Base-by-base conservation (phyloP, 805 yeast species). In the Candida orba region DNA sequence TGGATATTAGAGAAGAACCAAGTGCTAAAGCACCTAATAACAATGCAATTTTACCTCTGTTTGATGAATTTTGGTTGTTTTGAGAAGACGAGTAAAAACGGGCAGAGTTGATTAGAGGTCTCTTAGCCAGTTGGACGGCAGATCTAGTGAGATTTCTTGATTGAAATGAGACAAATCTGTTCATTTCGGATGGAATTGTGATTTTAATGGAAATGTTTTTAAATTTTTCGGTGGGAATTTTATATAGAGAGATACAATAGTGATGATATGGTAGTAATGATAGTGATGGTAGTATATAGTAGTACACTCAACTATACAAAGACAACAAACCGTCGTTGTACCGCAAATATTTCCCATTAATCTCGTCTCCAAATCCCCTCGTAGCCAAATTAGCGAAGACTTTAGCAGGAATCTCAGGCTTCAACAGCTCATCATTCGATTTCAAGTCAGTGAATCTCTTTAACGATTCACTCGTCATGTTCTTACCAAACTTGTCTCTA, bases 361-460 rank as follows among this genome's bases (percentile, higher is more conserved):
- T 55, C 1, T 68, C 73, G 3, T 56, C 41, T 4, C 76, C 68
- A 55, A 84, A 75, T 0, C 88, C 89, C 23, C 64, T 62, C 13
- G 79, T 47, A 0, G 84, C 90, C 43, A 90, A 63, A 41, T 79
- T 77, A 12, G 82, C 85, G 46, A 77, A 82, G 2, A 86, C 71
- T 0, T 70, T 60, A 0, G 85, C 97, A 4, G 96, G 95, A 4
- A 79, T 77, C 23, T 69, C 70, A 1, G 95, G 89, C 6, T 75
- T 73, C 30, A 87, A 65, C 40, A 91, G 72, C 49, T 78, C 66
- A 20, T 75, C 72, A 29, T 73, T 69, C 17, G 66, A 48, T 56
- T 86, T 78, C 47, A 91, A 66, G 30, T 79, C 81, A 6, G 70
- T 65, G 63, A 91, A 91, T 48, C 81, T 69, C 41, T 77, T 65